phyloP scores from a whole-genome alignment of 2,329 filamentous ascomycete genomes.

The Aspergillus alliaceus region DNA sequence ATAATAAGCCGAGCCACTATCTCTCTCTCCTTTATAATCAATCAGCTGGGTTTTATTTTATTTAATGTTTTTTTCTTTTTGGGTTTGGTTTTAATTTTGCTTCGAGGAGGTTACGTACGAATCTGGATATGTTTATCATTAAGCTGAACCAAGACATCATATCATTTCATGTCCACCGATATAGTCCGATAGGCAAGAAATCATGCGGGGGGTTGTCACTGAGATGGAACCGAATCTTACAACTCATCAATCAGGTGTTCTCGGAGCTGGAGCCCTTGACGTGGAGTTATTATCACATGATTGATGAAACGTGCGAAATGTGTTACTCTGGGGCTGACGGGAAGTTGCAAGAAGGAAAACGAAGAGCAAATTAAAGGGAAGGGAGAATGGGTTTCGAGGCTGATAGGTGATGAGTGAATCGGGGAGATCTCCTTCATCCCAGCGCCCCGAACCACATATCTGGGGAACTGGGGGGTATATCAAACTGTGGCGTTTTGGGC shows the following conservation, averaged over 20 bases:
- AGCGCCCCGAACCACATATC: constrained; percentile 18
- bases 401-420: constrained; percentile 13
- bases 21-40: background rate
- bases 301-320: constrained; percentile 27
- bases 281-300: constrained; percentile 31
- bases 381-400: background rate
- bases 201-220: constrained; percentile 1
- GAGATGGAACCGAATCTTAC: constrained; percentile 6
- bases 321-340: constrained; percentile 17
- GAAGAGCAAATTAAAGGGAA: background rate
- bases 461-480: constrained; percentile 13
- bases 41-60: background rate
- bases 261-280: constrained; percentile 6
- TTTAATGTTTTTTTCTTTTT: background rate
- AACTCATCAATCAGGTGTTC: constrained; percentile 15
- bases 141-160: background rate
- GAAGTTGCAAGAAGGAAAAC: constrained; percentile 9
- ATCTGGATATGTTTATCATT: background rate
- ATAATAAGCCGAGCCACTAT: background rate
- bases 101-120: background rate
- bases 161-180: background rate
- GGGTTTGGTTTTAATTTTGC: background rate
- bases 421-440: constrained; percentile 16
- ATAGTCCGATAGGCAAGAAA: background rate
- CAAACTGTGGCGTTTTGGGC: constrained; percentile 16